Evolutionary conservation across 148 eudicot genomes (phyloP).

Genomic region (Rhododendron williamsianum): DNA sequence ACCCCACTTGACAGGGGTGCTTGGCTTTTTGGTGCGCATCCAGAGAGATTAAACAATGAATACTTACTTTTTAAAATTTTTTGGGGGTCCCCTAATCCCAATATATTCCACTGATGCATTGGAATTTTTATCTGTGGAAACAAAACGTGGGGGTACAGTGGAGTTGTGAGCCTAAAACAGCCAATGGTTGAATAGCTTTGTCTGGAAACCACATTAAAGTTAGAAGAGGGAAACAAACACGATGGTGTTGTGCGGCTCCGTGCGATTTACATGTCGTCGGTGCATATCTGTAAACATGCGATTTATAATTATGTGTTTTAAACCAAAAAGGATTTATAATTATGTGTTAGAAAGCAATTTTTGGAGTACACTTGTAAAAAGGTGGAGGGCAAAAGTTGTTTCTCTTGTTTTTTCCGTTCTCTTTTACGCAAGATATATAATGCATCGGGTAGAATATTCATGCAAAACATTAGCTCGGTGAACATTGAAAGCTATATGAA

Average conservation of each 20-base stretch:
- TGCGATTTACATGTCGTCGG: too few species aligned
- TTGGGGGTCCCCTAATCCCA: neutral
- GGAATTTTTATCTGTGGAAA: neutral
- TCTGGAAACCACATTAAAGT: neutral
- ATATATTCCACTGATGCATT: neutral
- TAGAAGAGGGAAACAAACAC: neutral
- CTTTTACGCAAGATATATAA: neutral
- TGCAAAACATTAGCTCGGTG: neutral
- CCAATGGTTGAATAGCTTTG: neutral
- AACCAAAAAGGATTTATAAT: neutral
- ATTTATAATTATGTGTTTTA: neutral
- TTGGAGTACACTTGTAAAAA: neutral
- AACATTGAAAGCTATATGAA: neutral
- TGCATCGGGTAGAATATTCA: neutral
- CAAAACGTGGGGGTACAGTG: conserved; percentile 2
- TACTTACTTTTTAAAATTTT: too few species aligned
- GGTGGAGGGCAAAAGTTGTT: neutral
- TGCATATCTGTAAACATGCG: neutral
- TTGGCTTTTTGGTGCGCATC: neutral
- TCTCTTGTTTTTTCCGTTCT: neutral
- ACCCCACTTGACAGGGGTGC: too few species aligned
- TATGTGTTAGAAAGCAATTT: neutral
- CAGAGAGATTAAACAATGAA: neutral
- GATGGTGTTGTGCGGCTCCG: too few species aligned
- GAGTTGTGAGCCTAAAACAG: neutral